A percentile compares a stretch with the other conserved stretches of the same genome.
Evolutionary conservation across 192 early-diverging fungal genomes (phyloP).

Genomic region (Entomortierella beljakovae): DNA sequence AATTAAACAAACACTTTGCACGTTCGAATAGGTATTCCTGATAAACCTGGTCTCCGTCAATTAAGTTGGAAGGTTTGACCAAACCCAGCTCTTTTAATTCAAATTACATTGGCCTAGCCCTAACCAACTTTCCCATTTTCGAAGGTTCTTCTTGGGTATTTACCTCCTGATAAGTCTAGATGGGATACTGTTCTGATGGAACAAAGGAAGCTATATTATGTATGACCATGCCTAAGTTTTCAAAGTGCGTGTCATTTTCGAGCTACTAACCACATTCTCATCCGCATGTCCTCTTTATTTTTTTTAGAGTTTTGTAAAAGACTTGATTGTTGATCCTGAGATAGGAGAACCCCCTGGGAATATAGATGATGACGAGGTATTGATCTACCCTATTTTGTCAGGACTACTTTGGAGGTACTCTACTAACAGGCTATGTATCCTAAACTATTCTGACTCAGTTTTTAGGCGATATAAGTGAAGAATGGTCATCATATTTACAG

Average conservation of each 20-base stretch:
- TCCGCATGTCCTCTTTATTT: too few species aligned
- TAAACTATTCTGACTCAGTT: too few species aligned
- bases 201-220: slow-evolving; percentile 72
- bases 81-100: neutral
- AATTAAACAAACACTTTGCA: neutral
- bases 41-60: slow-evolving; percentile 68
- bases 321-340: slow-evolving; percentile 70
- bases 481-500: slow-evolving; percentile 73
- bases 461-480: slow-evolving; percentile 57
- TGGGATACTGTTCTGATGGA: slow-evolving; percentile 63
- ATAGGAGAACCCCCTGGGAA: slow-evolving; percentile 42
- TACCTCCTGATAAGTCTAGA: slow-evolving; percentile 71
- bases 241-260: neutral
- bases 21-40: slow-evolving; percentile 72
- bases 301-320: slow-evolving; percentile 68
- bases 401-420: too few species aligned
- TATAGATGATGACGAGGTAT: slow-evolving; percentile 55
- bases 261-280: neutral
- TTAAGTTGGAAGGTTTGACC: slow-evolving; percentile 72
- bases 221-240: slow-evolving; percentile 14
- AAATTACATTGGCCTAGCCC: neutral
- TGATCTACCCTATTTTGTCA: neutral
- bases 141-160: slow-evolving; percentile 69
- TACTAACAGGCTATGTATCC: too few species aligned
- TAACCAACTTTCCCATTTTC: neutral